Conservation (phyloP, 805 yeast species). For the Metschnikowia matae region DNA sequence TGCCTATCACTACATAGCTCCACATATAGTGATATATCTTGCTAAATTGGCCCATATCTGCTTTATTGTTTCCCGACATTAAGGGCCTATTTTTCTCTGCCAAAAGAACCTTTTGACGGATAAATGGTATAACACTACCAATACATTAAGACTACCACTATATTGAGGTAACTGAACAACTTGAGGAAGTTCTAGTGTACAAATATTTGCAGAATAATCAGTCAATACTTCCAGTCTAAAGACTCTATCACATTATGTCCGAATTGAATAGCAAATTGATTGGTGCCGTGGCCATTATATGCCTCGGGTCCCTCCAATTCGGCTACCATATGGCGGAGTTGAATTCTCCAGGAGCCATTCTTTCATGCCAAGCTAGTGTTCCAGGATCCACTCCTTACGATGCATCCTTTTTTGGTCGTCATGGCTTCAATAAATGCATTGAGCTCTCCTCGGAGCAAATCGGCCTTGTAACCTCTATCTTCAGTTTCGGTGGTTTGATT, state of each 20-base stretch:
- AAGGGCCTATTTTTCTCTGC: too few species aligned
- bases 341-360: slow-evolving; percentile 77
- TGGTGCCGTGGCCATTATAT: slow-evolving; percentile 50
- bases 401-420: slow-evolving; percentile 39
- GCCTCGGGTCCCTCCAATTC: slow-evolving; percentile 79
- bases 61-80: too few species aligned
- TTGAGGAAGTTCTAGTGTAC: too few species aligned
- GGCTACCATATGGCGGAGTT: slow-evolving; percentile 95
- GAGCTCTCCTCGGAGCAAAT: slow-evolving; percentile 52
- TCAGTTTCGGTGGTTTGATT: slow-evolving; percentile 78
- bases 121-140: too few species aligned
- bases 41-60: not conserved
- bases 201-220: too few species aligned
- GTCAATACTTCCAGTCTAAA: too few species aligned
- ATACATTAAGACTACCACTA: too few species aligned
- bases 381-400: slow-evolving; percentile 32
- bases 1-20: not conserved
- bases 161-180: too few species aligned
- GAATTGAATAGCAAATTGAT: slow-evolving; percentile 33
- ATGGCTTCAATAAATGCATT: slow-evolving; percentile 49
- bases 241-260: not conserved
- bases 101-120: too few species aligned
- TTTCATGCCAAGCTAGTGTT: slow-evolving; percentile 48
- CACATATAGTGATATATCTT: not conserved
- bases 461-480: slow-evolving; percentile 74